Percentiles rank a stretch among this genome's conserved stretches.
Evolutionary conservation across 768 basidiomycete genomes (phyloP).

Genomic region (Amanita pseudoporphyria): DNA sequence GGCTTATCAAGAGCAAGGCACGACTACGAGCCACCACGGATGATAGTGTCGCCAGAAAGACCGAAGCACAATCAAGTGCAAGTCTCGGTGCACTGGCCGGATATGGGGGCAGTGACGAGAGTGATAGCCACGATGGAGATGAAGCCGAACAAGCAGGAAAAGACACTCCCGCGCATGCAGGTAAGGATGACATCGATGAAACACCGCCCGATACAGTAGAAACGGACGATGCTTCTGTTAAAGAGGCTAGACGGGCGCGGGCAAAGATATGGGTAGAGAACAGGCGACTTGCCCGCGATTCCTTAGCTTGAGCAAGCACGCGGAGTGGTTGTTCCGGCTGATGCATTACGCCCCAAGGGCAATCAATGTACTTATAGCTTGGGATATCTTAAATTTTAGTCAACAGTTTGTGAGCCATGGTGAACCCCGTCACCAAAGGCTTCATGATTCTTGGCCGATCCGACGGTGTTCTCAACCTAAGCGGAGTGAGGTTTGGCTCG

Average conservation of each 20-base stretch:
- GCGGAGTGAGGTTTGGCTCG: no score
- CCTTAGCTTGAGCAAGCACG: neutral
- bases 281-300: constrained; percentile 21
- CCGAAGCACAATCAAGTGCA: neutral
- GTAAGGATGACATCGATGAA: neutral
- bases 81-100: constrained; percentile 46
- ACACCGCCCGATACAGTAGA: neutral
- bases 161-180: neutral
- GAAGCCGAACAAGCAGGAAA: constrained; percentile 11
- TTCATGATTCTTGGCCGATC: no score
- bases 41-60: neutral
- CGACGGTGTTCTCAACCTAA: no score
- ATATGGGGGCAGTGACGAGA: constrained; percentile 51
- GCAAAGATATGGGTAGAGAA: constrained; percentile 51
- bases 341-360: no score
- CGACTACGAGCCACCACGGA: constrained; percentile 17
- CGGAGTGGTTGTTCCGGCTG: neutral
- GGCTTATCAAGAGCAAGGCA: constrained; percentile 36
- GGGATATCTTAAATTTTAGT: no score
- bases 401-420: no score
- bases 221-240: constrained; percentile 18
- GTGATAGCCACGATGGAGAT: constrained; percentile 15
- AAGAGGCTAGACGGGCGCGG: constrained; percentile 42
- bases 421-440: no score
- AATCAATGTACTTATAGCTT: no score